These are phyloP conservation scores for carrot (Daucus carota) DNA, from an alignment of 129 eudicot genomes.

Conservation along the genomic window DH1_v3.0 NC_030386.2:3357501-3358000, in stretches of 20 bases:
- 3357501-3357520: neutral
- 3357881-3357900: constrained; percentile 89
- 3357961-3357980: constrained; percentile 83
- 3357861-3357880: constrained; percentile 80
- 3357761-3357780: constrained; percentile 88
- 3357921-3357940: constrained; percentile 91
- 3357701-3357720: constrained; percentile 68
- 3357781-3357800: constrained; percentile 98
- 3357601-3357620: constrained; percentile 94
- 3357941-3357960: constrained; percentile 81
- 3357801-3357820: constrained; percentile 78
- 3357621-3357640: constrained; percentile 86
- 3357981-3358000: neutral
- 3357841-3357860: constrained; percentile 77
- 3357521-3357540: neutral
- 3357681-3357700: constrained; percentile 80
- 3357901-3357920: constrained; percentile 91
- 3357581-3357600: constrained; percentile 58
- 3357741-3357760: constrained; percentile 85
- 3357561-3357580: neutral
- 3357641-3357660: constrained; percentile 83
- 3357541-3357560: neutral
- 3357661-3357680: constrained; percentile 66
- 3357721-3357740: constrained; percentile 64
- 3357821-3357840: constrained; percentile 89